Evolutionary conservation across 129 eudicot genomes (phyloP).

Genomic region (Erigeron canadensis): DNA sequence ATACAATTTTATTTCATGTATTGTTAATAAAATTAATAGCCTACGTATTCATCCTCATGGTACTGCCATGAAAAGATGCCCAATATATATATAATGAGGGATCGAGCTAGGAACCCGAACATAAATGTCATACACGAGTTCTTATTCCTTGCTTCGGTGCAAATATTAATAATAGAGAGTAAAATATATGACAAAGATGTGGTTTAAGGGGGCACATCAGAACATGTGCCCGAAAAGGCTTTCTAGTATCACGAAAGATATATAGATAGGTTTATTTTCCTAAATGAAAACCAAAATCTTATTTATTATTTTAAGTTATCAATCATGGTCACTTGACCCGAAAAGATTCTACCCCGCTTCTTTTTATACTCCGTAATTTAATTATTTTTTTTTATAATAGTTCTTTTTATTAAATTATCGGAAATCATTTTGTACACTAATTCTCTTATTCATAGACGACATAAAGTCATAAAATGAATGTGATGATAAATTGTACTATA

Average conservation of each 20-base stretch:
- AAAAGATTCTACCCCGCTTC: conserved; percentile 1
- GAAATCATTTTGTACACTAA: no score
- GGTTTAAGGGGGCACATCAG: conserved; percentile 19
- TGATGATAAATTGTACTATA: no score
- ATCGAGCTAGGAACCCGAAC: conserved; percentile 3
- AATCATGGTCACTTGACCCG: conserved; percentile 31
- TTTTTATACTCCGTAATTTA: neutral
- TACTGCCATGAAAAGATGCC: conserved; percentile 7
- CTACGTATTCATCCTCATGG: no score
- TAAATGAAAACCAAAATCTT: conserved; percentile 12
- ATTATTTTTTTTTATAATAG: neutral
- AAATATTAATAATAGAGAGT: conserved; percentile 5
- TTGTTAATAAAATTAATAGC: no score
- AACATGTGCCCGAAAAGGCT: conserved; percentile 32
- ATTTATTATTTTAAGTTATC: conserved; percentile 21
- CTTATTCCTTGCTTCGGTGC: conserved; percentile 36
- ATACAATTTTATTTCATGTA: no score
- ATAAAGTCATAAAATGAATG: no score
- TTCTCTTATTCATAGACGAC: no score
- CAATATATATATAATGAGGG: no score
- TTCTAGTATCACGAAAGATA: conserved; percentile 24
- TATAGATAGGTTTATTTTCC: conserved; percentile 24
- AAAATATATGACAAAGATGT: conserved; percentile 24
- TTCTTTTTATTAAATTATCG: no score
- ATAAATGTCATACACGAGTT: conserved; percentile 30